Evolutionary conservation across 257 asterid genomes (phyloP).

Genomic region (Plectranthus barbatus): DNA sequence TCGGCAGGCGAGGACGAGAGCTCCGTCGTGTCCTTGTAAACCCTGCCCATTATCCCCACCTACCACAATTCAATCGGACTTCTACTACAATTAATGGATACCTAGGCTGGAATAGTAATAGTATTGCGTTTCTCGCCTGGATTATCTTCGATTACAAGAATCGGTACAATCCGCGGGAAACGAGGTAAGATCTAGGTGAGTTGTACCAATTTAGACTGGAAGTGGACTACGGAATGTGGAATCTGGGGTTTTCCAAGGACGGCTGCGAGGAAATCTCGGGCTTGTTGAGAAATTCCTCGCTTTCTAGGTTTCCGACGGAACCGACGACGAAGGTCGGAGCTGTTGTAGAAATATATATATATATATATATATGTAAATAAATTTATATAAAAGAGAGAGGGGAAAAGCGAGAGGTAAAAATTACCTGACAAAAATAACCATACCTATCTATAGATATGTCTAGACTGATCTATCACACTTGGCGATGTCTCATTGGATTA

Average conservation of each 20-base stretch:
- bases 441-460: background rate
- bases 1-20: conserved; percentile 35
- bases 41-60: conserved; percentile 59
- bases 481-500: too few relatives aligned
- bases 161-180: background rate
- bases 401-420: background rate
- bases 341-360: conserved; percentile 17
- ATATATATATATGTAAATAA: background rate
- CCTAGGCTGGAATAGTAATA: background rate
- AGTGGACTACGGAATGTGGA: conserved; percentile 7
- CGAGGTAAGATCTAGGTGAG: conserved; percentile 25
- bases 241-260: conserved; percentile 15
- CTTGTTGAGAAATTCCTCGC: conserved; percentile 26
- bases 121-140: background rate
- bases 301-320: conserved; percentile 25
- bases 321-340: conserved; percentile 23
- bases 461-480: too few relatives aligned
- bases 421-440: background rate
- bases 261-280: conserved; percentile 26
- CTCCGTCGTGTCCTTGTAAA: conserved; percentile 37
- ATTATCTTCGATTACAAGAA: background rate
- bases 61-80: background rate
- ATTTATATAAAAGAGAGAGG: background rate
- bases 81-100: background rate
- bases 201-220: conserved; percentile 7